These are phyloP conservation scores for Malassezia dermatis DNA, from an alignment of 1,284 basidiomycete genomes.

Conservation along the genomic window DNA sequence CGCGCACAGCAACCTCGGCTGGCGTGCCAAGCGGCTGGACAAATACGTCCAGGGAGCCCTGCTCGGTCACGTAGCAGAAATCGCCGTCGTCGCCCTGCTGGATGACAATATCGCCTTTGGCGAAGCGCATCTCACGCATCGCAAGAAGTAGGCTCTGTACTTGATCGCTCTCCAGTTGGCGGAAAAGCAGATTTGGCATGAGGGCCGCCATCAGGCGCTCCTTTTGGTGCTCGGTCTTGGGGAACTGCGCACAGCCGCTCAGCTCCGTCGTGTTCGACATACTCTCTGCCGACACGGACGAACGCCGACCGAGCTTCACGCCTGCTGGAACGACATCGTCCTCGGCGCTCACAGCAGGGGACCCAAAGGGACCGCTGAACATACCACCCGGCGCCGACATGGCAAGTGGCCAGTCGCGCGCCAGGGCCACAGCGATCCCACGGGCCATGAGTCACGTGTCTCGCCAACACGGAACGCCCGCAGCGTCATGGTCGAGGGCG, in stretches of 20 bases:
- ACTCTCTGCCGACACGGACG: slow-evolving; percentile 93
- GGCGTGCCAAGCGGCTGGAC: slow-evolving; percentile 53
- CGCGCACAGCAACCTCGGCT: slow-evolving; percentile 13
- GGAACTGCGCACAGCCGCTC: slow-evolving; percentile 26
- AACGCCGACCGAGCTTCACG: slow-evolving; percentile 75
- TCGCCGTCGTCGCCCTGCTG: slow-evolving; percentile 93
- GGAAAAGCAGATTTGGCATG: slow-evolving; percentile 81
- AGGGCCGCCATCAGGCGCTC: slow-evolving; percentile 77
- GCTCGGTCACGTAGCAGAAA: slow-evolving; percentile 94
- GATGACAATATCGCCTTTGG: slow-evolving; percentile 72
- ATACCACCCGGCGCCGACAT: neutral
- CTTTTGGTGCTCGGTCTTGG: slow-evolving; percentile 75
- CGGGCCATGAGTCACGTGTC: neutral
- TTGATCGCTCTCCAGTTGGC: slow-evolving; percentile 92
- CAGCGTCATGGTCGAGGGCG: neutral
- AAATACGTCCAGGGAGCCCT: slow-evolving; percentile 75
- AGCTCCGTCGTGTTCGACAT: slow-evolving; percentile 55
- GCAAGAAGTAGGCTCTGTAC: slow-evolving; percentile 82
- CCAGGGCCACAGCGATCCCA: neutral
- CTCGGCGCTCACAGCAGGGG: neutral
- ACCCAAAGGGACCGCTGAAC: slow-evolving; percentile 7
- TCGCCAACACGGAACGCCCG: neutral
- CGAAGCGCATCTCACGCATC: slow-evolving; percentile 78
- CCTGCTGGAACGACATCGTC: slow-evolving; percentile 47
- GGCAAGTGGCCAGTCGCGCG: neutral